Conservation (phyloP, 805 yeast species). For the Candida verbasci region DNA sequence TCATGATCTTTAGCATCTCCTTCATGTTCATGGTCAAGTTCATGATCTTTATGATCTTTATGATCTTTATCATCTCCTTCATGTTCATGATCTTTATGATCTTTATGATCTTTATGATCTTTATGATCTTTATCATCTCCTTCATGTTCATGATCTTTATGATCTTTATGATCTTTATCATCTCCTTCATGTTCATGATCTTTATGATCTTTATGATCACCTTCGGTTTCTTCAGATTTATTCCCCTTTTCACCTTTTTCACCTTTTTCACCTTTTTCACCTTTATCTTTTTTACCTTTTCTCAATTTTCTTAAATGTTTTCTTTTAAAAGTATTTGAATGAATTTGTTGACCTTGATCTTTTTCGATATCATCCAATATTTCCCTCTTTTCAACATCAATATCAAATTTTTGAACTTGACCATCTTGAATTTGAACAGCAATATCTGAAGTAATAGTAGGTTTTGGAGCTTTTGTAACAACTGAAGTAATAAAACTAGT, state of each 20-base stretch:
- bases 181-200: too few species aligned
- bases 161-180: too few species aligned
- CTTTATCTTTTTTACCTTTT: too few species aligned
- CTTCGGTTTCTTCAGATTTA: background rate
- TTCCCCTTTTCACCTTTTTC: too few species aligned
- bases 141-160: too few species aligned
- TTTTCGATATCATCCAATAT: background rate
- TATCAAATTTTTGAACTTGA: conserved; percentile 19
- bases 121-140: background rate
- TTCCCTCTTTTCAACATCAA: background rate
- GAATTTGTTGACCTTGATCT: too few species aligned
- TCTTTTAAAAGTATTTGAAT: too few species aligned
- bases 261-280: too few species aligned
- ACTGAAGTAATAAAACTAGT: conserved; percentile 14
- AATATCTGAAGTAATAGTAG: conserved; percentile 18
- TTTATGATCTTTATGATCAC: conserved; percentile 1
- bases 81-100: background rate
- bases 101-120: background rate
- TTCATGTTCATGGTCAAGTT: conserved; percentile 1
- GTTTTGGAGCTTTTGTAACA: conserved; percentile 17
- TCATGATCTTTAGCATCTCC: conserved; percentile 2
- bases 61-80: background rate
- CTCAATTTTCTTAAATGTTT: background rate
- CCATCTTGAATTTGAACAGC: conserved; percentile 25
- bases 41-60: conserved; percentile 6